These are phyloP conservation scores for Pezicula carpinea DNA, from an alignment of 2,329 filamentous ascomycete genomes.

Conservation along the genomic window DNA sequence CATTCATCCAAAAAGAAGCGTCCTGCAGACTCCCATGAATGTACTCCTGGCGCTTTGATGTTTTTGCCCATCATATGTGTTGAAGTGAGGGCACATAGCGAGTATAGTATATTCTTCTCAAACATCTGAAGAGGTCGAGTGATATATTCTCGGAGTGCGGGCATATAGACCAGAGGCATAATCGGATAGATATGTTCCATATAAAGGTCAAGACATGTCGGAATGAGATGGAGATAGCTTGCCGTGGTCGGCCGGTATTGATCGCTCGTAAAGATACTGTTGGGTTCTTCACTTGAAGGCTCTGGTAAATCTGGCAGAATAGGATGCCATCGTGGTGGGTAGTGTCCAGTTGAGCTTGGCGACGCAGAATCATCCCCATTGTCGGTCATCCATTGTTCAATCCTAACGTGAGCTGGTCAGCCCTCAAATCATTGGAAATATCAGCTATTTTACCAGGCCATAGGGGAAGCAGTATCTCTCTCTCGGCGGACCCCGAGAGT, in stretches of 20 bases:
- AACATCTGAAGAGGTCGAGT: constrained; percentile 32
- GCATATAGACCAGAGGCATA: constrained; percentile 56
- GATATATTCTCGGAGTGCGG: constrained; percentile 46
- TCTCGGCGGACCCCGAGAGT: too few relatives aligned
- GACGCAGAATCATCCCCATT: constrained; percentile 13
- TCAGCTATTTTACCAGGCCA: too few relatives aligned
- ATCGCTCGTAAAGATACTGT: constrained; percentile 31
- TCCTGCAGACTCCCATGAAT: constrained; percentile 45
- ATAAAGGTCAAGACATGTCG: constrained; percentile 56
- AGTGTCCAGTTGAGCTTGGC: constrained; percentile 8
- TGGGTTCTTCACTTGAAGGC: constrained; percentile 34
- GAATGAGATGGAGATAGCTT: constrained; percentile 43
- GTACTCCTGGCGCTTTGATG: constrained; percentile 32
- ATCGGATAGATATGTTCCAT: constrained; percentile 60
- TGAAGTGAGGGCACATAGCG: constrained; percentile 52
- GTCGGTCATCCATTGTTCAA: constrained; percentile 22
- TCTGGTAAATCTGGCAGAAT: constrained; percentile 28
- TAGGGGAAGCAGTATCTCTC: background rate
- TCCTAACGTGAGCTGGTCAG: constrained; percentile 9
- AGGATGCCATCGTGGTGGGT: constrained; percentile 18
- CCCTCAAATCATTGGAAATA: too few relatives aligned
- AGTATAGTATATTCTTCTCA: constrained; percentile 45
- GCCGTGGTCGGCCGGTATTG: constrained; percentile 40
- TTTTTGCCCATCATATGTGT: constrained; percentile 44
- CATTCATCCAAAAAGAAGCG: constrained; percentile 55